Evolutionary conservation across 805 yeast genomes (phyloP).

Genomic region (Sungouiozyma ichnusensis): DNA sequence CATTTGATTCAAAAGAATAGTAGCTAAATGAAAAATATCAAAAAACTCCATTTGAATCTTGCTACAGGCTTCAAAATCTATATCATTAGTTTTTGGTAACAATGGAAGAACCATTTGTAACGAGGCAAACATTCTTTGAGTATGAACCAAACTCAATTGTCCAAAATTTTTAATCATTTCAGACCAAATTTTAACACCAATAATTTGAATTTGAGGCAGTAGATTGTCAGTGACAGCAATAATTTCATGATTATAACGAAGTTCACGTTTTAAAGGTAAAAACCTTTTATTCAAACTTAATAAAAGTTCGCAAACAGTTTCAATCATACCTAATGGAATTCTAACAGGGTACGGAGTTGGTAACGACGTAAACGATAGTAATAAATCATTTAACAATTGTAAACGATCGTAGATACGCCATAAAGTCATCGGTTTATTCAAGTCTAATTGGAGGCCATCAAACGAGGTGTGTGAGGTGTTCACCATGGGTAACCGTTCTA

Average conservation of each 20-base stretch:
- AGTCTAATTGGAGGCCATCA: conserved; percentile 41
- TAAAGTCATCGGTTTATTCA: conserved; percentile 44
- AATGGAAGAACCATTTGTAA: conserved; percentile 55
- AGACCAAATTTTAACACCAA: conserved; percentile 36
- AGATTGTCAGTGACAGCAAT: conserved; percentile 36
- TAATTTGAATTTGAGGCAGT: conserved; percentile 34
- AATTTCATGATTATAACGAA: conserved; percentile 43
- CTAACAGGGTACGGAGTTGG: conserved; percentile 46
- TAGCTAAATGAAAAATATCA: conserved; percentile 15
- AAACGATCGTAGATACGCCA: conserved; percentile 44
- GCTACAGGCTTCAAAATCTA: conserved; percentile 31
- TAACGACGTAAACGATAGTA: conserved; percentile 37
- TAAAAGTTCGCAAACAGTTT: conserved; percentile 43
- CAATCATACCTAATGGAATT: conserved; percentile 53
- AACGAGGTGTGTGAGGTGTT: conserved; percentile 1
- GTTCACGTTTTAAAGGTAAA: conserved; percentile 44
- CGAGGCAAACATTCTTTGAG: conserved; percentile 39
- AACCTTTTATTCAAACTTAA: conserved; percentile 46
- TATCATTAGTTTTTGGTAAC: conserved; percentile 28
- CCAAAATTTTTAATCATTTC: conserved; percentile 21
- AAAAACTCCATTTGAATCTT: conserved; percentile 16
- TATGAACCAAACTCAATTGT: conserved; percentile 35
- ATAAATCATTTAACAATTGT: conserved; percentile 34
- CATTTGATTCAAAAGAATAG: conserved; percentile 17
- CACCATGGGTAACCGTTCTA: conserved; percentile 32